These are phyloP conservation scores for Coleophoma eucalyptorum DNA, from an alignment of 2,329 filamentous ascomycete species.

Conservation along the genomic window DNA sequence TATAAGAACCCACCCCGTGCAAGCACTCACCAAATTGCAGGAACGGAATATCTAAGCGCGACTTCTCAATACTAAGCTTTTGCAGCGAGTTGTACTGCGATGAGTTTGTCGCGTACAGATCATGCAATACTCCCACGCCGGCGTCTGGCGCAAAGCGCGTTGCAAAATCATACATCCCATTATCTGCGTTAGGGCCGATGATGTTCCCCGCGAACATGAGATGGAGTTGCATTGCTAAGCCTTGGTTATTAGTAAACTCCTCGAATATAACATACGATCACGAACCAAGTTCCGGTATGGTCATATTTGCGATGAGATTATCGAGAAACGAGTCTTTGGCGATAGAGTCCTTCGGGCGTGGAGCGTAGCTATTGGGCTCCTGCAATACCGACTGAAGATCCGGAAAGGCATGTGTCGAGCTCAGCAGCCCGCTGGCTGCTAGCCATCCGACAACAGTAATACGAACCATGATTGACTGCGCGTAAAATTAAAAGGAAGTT, in stretches of 20 bases:
- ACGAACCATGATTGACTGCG: too few relatives aligned
- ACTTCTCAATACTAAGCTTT: conserved; percentile 31
- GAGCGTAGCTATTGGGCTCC: not conserved
- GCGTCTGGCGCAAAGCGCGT: conserved; percentile 28
- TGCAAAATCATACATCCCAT: conserved; percentile 31
- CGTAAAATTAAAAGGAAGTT: too few relatives aligned
- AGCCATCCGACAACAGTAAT: not conserved
- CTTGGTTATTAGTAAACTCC: not conserved
- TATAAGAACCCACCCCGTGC: conserved; percentile 39
- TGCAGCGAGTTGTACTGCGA: conserved; percentile 38
- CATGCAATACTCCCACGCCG: conserved; percentile 37
- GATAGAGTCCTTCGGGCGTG: not conserved
- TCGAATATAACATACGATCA: not conserved
- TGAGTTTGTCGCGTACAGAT: conserved; percentile 39
- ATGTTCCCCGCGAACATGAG: conserved; percentile 40
- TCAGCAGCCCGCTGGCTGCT: not conserved
- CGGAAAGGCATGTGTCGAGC: not conserved
- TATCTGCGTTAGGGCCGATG: conserved; percentile 32
- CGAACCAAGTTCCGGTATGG: conserved; percentile 11
- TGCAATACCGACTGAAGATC: not conserved
- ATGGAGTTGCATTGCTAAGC: conserved; percentile 36
- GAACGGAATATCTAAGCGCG: conserved; percentile 34
- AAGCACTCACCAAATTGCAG: conserved; percentile 40
- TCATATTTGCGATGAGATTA: conserved; percentile 12
- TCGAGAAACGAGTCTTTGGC: conserved; percentile 9